Evolutionary conservation across 192 early-diverging fungal genomes (phyloP).

Genomic region (Backusella circina): DNA sequence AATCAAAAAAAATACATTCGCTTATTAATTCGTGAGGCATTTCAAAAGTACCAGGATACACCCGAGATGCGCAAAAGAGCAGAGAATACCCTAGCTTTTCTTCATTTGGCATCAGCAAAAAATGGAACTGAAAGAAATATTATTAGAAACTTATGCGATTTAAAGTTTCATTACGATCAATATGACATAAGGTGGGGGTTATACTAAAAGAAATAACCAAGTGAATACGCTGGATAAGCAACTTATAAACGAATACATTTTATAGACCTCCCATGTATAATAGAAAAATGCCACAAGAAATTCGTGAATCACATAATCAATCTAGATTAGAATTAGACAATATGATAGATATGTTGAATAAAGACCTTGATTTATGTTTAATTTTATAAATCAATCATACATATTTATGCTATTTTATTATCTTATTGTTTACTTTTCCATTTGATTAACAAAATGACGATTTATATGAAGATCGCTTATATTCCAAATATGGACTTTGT

Average conservation of each 20-base stretch:
- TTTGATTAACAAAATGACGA: not conserved
- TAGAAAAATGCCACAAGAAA: not conserved
- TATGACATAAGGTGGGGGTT: constrained; percentile 1
- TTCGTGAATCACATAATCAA: not conserved
- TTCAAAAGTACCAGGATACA: not conserved
- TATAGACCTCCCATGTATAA: constrained; percentile 17
- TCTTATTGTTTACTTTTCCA: not conserved
- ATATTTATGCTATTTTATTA: not conserved
- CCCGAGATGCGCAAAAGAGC: constrained; percentile 2
- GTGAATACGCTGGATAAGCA: not conserved
- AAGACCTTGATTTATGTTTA: constrained; percentile 8
- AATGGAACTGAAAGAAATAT: constrained; percentile 12
- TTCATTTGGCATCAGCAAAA: not conserved
- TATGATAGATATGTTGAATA: constrained; percentile 8
- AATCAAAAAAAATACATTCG: not conserved
- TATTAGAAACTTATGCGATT: constrained; percentile 7
- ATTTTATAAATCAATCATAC: not conserved
- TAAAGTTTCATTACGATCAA: not conserved
- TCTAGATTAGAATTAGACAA: constrained; percentile 9
- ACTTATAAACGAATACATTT: not conserved
- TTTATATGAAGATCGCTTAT: no score
- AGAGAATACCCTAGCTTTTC: not conserved
- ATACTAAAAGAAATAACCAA: not conserved
- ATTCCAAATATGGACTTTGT: no score
- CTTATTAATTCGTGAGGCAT: constrained; percentile 3